These are phyloP conservation scores for Calycina marina DNA, from an alignment of 2,329 filamentous ascomycete genomes.

Conservation along the genomic window DNA sequence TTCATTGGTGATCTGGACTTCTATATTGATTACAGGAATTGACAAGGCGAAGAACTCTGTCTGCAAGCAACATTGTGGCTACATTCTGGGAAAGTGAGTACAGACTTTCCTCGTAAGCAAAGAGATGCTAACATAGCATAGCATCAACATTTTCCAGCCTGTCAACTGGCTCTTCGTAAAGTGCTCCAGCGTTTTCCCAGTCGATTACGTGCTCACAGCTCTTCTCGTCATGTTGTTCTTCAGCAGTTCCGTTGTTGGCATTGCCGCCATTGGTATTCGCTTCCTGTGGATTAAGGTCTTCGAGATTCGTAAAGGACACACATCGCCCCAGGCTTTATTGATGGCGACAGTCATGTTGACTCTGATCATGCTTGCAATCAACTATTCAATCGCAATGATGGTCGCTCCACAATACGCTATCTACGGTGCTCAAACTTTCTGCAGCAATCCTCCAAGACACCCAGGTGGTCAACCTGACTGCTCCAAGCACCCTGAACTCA, in stretches of 20 bases:
- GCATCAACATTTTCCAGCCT: conserved; percentile 87
- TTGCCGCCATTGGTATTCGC: conserved; percentile 78
- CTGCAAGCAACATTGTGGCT: conserved; percentile 82
- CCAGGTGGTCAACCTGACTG: conserved; percentile 63
- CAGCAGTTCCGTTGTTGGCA: conserved; percentile 70
- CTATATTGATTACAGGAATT: conserved; percentile 89
- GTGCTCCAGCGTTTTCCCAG: conserved; percentile 69
- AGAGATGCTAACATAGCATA: conserved; percentile 19
- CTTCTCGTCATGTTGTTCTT: conserved; percentile 80
- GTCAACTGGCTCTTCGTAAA: conserved; percentile 81
- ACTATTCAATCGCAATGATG: conserved; percentile 85
- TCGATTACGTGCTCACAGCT: conserved; percentile 84
- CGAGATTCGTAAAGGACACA: conserved; percentile 76
- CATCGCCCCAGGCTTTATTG: conserved; percentile 80
- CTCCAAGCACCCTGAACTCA: conserved; percentile 49
- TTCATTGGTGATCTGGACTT: conserved; percentile 65
- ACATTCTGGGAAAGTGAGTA: conserved; percentile 55
- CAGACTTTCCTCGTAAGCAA: background rate
- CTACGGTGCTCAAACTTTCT: conserved; percentile 90
- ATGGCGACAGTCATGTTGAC: conserved; percentile 84
- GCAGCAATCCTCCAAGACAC: conserved; percentile 51
- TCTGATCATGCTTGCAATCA: conserved; percentile 77
- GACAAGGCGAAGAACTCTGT: conserved; percentile 94
- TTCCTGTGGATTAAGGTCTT: conserved; percentile 95
- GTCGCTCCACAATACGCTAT: conserved; percentile 93